phyloP scores from a whole-genome alignment of 2,329 filamentous ascomycete species.

The Coniochaeta sp. region DNA sequence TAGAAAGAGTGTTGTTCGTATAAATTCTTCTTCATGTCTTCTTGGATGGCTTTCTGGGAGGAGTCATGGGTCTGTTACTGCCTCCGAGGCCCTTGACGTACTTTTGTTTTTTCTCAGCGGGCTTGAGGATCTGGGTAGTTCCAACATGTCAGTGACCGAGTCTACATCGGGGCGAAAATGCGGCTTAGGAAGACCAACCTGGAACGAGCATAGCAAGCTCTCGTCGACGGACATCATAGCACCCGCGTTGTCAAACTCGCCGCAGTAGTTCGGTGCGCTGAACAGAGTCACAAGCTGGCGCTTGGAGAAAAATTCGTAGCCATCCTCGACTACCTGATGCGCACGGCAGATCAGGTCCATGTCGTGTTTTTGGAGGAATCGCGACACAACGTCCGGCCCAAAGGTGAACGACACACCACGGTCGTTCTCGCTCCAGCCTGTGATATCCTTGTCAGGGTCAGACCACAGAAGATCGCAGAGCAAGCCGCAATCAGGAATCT shows the following conservation, averaged over 20 bases:
- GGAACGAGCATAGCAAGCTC: constrained; percentile 97
- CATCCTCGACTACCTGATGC: constrained; percentile 97
- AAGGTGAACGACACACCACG: constrained; percentile 98
- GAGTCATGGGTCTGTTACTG: constrained; percentile 58
- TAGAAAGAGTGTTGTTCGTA: constrained; percentile 71
- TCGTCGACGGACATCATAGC: constrained; percentile 99
- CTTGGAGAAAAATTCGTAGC: constrained; percentile 99
- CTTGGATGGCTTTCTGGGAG: constrained; percentile 60
- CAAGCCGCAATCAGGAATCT: constrained; percentile 97
- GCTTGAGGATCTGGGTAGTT: constrained; percentile 83
- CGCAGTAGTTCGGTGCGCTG: constrained; percentile 97
- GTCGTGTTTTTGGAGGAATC: constrained; percentile 97
- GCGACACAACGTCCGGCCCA: constrained; percentile 91
- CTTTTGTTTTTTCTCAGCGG: constrained; percentile 99
- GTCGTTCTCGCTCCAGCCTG: constrained; percentile 98
- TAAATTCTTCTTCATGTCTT: constrained; percentile 61
- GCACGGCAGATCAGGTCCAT: constrained; percentile 99
- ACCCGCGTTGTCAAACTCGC: constrained; percentile 98
- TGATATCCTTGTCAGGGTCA: constrained; percentile 98
- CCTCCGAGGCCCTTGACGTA: constrained; percentile 76
- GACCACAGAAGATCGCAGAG: constrained; percentile 98
- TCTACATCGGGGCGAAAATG: constrained; percentile 7
- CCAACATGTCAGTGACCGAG: constrained; percentile 12
- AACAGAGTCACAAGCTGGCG: constrained; percentile 95
- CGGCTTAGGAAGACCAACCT: constrained; percentile 48